Percentiles rank a stretch among this genome's conserved stretches.
These are phyloP conservation scores for Collariella sp. DNA, from an alignment of 495 filamentous ascomycete species.

Conservation along the genomic window DNA sequence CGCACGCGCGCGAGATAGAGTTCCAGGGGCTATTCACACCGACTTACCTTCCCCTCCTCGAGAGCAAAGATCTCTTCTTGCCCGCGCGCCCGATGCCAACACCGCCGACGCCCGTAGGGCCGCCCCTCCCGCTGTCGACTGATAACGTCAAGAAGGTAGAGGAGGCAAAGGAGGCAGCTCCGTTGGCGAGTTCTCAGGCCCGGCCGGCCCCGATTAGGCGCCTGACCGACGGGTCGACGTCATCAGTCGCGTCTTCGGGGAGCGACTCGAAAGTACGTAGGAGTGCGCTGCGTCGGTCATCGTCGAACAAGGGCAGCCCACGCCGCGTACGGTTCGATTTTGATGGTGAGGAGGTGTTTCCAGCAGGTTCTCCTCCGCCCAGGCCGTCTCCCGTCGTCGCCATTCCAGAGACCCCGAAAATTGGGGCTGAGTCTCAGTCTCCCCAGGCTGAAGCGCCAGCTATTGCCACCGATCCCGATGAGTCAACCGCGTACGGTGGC, in stretches of 20 bases:
- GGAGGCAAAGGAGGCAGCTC: slow-evolving; percentile 17
- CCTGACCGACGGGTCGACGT: slow-evolving; percentile 30
- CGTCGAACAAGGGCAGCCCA: slow-evolving; percentile 41
- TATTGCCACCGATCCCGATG: slow-evolving; percentile 14
- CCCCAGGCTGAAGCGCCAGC: slow-evolving; percentile 17
- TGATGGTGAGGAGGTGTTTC: slow-evolving; percentile 44
- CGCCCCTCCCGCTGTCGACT: slow-evolving; percentile 10
- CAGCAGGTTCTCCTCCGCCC: slow-evolving; percentile 37
- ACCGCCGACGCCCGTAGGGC: slow-evolving; percentile 10
- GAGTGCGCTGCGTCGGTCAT: slow-evolving; percentile 44
- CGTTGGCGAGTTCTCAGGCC: background rate
- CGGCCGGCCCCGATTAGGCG: slow-evolving; percentile 16
- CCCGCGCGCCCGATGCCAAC: slow-evolving; percentile 21
- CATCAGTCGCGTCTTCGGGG: slow-evolving; percentile 36
- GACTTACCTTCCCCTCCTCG: slow-evolving; percentile 50
- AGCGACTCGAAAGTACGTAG: slow-evolving; percentile 34
- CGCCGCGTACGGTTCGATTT: slow-evolving; percentile 48
- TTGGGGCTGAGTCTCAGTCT: slow-evolving; percentile 15
- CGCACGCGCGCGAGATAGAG: slow-evolving; percentile 47
- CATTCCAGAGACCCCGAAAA: background rate
- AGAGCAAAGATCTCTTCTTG: slow-evolving; percentile 30
- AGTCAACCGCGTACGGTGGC: slow-evolving; percentile 18
- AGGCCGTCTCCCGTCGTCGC: slow-evolving; percentile 5
- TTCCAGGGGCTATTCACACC: slow-evolving; percentile 55
- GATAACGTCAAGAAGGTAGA: slow-evolving; percentile 24